Evolutionary conservation across 768 basidiomycete species (phyloP), one percentile per base, ranked within the genome.

Genomic region (Suillus alpinus): DNA sequence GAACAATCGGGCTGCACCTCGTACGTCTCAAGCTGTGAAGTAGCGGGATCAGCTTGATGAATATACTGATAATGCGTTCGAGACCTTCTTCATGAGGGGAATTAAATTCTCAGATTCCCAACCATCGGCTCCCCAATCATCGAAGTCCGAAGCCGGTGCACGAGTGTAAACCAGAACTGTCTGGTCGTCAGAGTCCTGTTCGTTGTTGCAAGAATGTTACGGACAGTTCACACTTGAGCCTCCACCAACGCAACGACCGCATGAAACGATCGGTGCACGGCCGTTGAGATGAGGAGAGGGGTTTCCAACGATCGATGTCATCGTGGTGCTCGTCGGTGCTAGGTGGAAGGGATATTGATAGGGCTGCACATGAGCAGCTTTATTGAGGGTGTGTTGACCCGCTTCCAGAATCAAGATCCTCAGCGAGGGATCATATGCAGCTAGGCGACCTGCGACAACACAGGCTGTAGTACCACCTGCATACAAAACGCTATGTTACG

Each of bases 91-190:
- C 26, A 26, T 26, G 26, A 26, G 26, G 3, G 26, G 69, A 16
- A 73, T 61, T 9, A 73, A 37, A 34, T 70, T 59, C 37, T 67
- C 65, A 5, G 72, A 70, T 16, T 64, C 65, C 72, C 72, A 73
- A 3, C 72, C 72, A 6, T 57, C 9, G 23, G 8, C 57, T 62
- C 64, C 66, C 73, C 71, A 75, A 40, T 69, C 71, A 62, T 75
- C 74, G 58, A 83, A 87, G 65, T 88, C 87, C 0, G 85, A 86
- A 4, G 84, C 67, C 26, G 82, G 69, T 9, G 84, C 80, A 31
- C 87, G 80, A 1, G 80, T 83, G 66, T 86, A 87, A 78, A 85
- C 82, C 66, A 77, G 74, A 62, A 72, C 77, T 72, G 40, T 59
- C 20, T 1, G 57, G 53, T 9, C 56, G 34, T 6, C 62, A 58